These are phyloP conservation scores for Acmispon strigosus DNA, from an alignment of 306 rosid species.

Conservation along the genomic window DNA sequence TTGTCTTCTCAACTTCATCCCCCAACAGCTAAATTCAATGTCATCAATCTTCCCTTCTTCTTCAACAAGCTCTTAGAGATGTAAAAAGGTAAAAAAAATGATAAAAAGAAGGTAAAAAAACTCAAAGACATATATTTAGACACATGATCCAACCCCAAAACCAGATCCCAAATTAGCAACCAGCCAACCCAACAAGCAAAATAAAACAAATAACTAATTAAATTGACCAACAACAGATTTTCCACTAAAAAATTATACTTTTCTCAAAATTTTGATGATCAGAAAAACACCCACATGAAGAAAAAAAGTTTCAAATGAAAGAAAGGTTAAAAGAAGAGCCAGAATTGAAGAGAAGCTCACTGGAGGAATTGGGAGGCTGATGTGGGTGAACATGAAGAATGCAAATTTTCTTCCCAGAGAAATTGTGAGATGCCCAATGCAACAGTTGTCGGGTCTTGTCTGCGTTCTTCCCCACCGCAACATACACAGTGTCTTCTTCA, in stretches of 20 bases:
- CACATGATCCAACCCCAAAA: constrained; percentile 1
- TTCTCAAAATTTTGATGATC: not conserved
- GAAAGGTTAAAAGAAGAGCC: not conserved
- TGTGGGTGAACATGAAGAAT: constrained; percentile 63
- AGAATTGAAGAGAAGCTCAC: constrained; percentile 36
- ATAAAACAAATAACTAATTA: not conserved
- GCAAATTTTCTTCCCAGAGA: constrained; percentile 50
- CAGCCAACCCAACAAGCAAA: not conserved
- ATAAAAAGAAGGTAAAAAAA: not conserved
- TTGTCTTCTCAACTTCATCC: not conserved
- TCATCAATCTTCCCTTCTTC: not conserved
- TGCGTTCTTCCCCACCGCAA: constrained; percentile 63
- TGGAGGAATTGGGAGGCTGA: not conserved
- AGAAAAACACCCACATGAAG: not conserved
- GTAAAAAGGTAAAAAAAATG: not conserved
- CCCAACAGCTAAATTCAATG: constrained; percentile 4
- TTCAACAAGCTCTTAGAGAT: not conserved
- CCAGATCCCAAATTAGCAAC: constrained; percentile 9
- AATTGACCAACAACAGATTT: not conserved
- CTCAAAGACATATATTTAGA: not conserved
- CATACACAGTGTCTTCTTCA: constrained; percentile 39
- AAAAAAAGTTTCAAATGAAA: not conserved
- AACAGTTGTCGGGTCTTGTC: constrained; percentile 39
- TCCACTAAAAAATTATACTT: not conserved
- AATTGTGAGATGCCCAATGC: constrained; percentile 53